These are phyloP conservation scores for Clonostachys rosea DNA, from an alignment of 2,329 filamentous ascomycete species.

Conservation along the genomic window DNA sequence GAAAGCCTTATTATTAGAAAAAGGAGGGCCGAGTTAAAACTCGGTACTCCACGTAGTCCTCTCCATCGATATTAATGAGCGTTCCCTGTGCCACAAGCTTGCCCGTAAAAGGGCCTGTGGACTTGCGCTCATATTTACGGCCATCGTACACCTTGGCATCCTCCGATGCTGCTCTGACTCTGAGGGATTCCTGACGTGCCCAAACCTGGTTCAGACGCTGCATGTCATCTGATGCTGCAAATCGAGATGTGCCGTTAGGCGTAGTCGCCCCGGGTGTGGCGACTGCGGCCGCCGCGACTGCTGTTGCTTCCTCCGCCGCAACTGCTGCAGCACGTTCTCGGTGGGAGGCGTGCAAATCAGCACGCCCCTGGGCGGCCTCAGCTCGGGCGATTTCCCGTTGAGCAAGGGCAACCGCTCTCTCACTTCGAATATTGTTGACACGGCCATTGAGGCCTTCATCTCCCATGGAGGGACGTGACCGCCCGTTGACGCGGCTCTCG, in stretches of 20 bases:
- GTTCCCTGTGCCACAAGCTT: constrained; percentile 59
- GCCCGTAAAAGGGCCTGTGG: constrained; percentile 54
- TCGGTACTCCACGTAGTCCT: constrained; percentile 64
- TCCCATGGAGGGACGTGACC: not conserved
- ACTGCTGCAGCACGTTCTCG: constrained; percentile 29
- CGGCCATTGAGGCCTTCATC: not conserved
- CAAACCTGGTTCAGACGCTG: constrained; percentile 51
- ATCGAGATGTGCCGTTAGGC: constrained; percentile 13
- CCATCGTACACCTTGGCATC: constrained; percentile 55
- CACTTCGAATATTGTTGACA: not conserved
- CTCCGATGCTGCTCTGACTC: constrained; percentile 35
- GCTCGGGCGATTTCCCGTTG: constrained; percentile 46
- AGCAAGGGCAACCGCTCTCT: constrained; percentile 39
- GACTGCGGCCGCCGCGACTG: constrained; percentile 16
- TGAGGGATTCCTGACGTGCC: constrained; percentile 45
- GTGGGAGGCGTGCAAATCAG: constrained; percentile 39
- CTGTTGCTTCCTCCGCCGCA: constrained; percentile 10
- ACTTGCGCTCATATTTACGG: constrained; percentile 59
- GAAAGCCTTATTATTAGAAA: constrained; percentile 29
- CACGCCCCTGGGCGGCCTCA: constrained; percentile 44
- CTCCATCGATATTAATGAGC: constrained; percentile 60
- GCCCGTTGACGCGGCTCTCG: not conserved
- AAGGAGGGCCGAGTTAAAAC: constrained; percentile 61
- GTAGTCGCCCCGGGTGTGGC: constrained; percentile 9
- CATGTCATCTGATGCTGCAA: constrained; percentile 43